Base-by-base conservation (phyloP, 2,329 filamentous ascomycete genomes). In the Chaetomium globosum region DNA sequence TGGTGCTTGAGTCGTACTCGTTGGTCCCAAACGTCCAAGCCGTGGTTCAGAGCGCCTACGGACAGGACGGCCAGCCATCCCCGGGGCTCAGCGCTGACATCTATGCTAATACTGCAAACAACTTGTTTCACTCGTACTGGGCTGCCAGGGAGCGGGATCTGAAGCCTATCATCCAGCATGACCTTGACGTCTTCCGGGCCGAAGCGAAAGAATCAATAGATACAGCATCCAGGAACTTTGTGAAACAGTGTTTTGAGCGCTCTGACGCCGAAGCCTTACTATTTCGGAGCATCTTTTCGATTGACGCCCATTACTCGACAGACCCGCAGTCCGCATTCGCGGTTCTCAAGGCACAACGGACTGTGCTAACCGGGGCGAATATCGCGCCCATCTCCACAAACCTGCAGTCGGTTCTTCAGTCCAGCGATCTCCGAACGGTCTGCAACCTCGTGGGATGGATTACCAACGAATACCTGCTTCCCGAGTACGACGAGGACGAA, bases 161-260 rank as follows among this genome's bases (percentile, higher is more conserved):
- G 58, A 83, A 81, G 64, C 75, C 79, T 4, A 77, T 87, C 63
- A 80, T 80, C 12, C 83, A 85, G 68, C 80, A 81, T 55, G 85
- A 87, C 62, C 71, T 85, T 21, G 82, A 84, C 28, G 77, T 80
- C n/a, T 86, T 85, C 71, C 80, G 79, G 52, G 81, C 80, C 62
- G 84, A 86, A 65, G 75, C 76, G 31, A 85, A 83, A 65, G 80
- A 76, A 9, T 71, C 81, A 2, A 71, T 82, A 1, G 85, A 87
- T 70, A 84, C 84, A 2, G 85, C 84, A 4, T 80, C 81, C 16
- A 79, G 85, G 31, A 87, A 85, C 69, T 85, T 81, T 62, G 80
- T 87, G 67, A 87, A 87, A 72, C 85, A 87, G 72, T 82, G 79
- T 61, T 86, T 87, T 63, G 85, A 87, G 71, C 80, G 83, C 30